Base-by-base conservation (phyloP, 2,329 filamentous ascomycete species). In the Stagonosporopsis rhizophila region DNA sequence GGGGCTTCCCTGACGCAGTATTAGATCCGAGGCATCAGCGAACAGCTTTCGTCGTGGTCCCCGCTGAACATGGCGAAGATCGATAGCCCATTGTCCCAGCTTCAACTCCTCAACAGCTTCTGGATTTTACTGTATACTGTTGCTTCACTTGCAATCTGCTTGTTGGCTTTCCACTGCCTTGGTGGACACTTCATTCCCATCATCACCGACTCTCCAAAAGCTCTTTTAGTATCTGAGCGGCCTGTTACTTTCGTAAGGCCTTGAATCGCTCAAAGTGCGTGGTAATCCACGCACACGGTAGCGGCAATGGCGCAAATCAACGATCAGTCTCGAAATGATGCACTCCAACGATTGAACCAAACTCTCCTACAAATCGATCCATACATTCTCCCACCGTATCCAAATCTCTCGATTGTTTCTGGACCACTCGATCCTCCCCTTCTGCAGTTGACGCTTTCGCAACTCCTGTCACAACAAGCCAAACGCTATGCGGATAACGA, bases 381-480 rank as follows among this genome's bases (percentile, higher is more conserved):
- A 1, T 74, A 75, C 34, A 70, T 70, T 22, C 71, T 74, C 27
- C 73, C 72, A n/a, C 72, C 71, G 25, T 75, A 75, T 23, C 73
- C 73, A n/a, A 75, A 74, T 37, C 67, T 80, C 42, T 83, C 89
- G 0, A 75, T 92, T 19, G 82, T 93, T 27, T 81, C 89, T 49
- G 90, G 90, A 1, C 86, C 87, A 2, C 82, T 85, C 39, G 83
- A 90, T 61, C 87, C 89, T 55, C 86, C 87, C 1, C 82, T 93
- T 34, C 81, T 90, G 44, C 85, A 91, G 57, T 77, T 92, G 45
- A 92, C 89, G 0, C 81, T 93, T 7, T 87, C 88, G 6, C 87
- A 91, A 70, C 81, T 93, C 1, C 81, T 93, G 35, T 87, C 89
- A 57, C 81, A 90, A 14, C 90, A 93, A 75, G 87, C 84, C 40